These are phyloP conservation scores for Fusarium duplospermum DNA, from an alignment of 2,329 filamentous ascomycete species.

Conservation along the genomic window DNA sequence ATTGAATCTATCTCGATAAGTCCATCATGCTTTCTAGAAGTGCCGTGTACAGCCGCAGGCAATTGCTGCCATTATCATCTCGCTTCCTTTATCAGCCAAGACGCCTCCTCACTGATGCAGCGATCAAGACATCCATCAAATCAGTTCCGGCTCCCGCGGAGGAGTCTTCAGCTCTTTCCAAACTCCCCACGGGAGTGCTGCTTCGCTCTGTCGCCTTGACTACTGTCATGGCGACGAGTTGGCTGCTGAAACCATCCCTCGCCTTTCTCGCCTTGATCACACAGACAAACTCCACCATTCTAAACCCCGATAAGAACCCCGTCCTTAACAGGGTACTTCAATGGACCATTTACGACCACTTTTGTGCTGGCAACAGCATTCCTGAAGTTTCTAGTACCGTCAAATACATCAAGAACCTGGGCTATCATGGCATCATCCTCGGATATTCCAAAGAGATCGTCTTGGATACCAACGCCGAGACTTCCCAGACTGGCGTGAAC, in stretches of 20 bases:
- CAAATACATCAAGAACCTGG: slow-evolving; percentile 57
- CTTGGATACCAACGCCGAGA: slow-evolving; percentile 43
- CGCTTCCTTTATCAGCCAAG: neutral
- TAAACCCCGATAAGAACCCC: slow-evolving; percentile 58
- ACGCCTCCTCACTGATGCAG: slow-evolving; percentile 12
- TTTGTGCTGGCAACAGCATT: slow-evolving; percentile 65
- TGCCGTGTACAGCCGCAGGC: neutral
- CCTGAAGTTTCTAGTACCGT: slow-evolving; percentile 59
- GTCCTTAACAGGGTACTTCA: slow-evolving; percentile 56
- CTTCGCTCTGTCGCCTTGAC: slow-evolving; percentile 43
- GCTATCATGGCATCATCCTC: slow-evolving; percentile 64
- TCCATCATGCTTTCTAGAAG: slow-evolving; percentile 19
- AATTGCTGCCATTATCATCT: neutral
- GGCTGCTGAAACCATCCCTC: slow-evolving; percentile 41
- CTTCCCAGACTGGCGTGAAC: neutral
- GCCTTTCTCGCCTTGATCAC: slow-evolving; percentile 39
- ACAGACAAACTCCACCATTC: slow-evolving; percentile 46
- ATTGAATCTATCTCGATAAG: neutral
- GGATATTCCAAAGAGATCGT: slow-evolving; percentile 64
- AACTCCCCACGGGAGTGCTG: slow-evolving; percentile 38
- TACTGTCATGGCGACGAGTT: slow-evolving; percentile 43
- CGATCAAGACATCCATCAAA: slow-evolving; percentile 16
- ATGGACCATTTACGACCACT: slow-evolving; percentile 64
- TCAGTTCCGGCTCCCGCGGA: neutral
- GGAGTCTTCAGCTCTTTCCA: slow-evolving; percentile 23